These are phyloP conservation scores for Fusarium sp. DNA, from an alignment of 2,329 filamentous ascomycete species.

Conservation along the genomic window DNA sequence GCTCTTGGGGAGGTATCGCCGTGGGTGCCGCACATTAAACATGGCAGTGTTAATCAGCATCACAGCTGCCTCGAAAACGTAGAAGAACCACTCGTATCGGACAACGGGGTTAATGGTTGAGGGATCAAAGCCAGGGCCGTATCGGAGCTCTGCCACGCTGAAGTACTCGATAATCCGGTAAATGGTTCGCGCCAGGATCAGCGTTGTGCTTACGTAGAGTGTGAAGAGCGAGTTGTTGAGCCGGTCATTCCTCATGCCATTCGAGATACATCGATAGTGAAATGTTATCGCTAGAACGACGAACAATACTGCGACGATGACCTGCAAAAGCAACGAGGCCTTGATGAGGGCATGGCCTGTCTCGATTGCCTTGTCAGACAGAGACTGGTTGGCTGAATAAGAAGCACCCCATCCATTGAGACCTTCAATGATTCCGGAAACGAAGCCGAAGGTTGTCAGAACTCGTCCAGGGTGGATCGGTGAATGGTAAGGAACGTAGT, in stretches of 20 bases:
- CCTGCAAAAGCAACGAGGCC: conserved; percentile 61
- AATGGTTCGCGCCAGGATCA: conserved; percentile 63
- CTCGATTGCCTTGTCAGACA: conserved; percentile 50
- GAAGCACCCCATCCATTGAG: conserved; percentile 58
- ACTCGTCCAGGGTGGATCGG: conserved; percentile 58
- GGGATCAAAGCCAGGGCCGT: conserved; percentile 50
- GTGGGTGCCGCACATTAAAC: conserved; percentile 60
- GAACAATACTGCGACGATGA: conserved; percentile 61
- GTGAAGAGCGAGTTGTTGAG: conserved; percentile 53
- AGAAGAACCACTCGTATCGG: conserved; percentile 67
- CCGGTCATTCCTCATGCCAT: conserved; percentile 47
- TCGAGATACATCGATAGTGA: conserved; percentile 54
- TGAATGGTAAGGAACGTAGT: conserved; percentile 64
- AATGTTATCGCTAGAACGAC: conserved; percentile 57
- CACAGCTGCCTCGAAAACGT: conserved; percentile 62
- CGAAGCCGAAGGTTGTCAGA: conserved; percentile 55
- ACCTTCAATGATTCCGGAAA: conserved; percentile 58
- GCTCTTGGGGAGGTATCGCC: conserved; percentile 58
- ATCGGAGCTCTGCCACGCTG: conserved; percentile 53
- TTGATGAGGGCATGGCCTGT: conserved; percentile 58
- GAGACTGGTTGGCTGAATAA: conserved; percentile 55
- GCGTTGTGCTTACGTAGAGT: conserved; percentile 58
- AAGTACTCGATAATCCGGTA: conserved; percentile 68
- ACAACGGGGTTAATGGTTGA: conserved; percentile 54
- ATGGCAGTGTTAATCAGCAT: conserved; percentile 61